These are phyloP conservation scores for Lodderomyces metapsilosis DNA, from an alignment of 1,139 yeast genomes.

Conservation along the genomic window DNA sequence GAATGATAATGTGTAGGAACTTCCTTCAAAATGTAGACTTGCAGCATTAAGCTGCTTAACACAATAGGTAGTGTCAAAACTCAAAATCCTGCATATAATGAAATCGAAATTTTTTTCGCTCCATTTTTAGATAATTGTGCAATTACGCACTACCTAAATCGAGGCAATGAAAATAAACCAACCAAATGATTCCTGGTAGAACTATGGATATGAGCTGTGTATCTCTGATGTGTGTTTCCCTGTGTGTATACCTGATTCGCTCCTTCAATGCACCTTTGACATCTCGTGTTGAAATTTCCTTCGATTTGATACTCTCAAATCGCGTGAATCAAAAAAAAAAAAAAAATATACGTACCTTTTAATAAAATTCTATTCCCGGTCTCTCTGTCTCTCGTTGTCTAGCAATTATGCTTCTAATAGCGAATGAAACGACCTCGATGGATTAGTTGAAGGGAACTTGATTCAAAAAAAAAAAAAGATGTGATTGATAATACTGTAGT, in stretches of 20 bases:
- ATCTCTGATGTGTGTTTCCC: too few relatives aligned
- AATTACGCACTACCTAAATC: neutral
- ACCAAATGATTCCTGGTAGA: too few relatives aligned
- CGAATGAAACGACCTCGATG: slow-evolving; percentile 2
- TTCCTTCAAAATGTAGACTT: neutral
- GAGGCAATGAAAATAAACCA: too few relatives aligned
- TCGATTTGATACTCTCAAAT: too few relatives aligned
- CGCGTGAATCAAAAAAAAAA: too few relatives aligned
- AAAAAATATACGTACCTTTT: neutral
- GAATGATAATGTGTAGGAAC: neutral
- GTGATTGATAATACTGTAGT: neutral
- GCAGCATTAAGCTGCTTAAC: neutral
- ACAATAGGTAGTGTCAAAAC: neutral
- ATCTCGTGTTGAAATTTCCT: neutral
- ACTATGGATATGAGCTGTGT: too few relatives aligned
- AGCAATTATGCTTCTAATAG: neutral
- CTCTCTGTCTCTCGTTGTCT: slow-evolving; percentile 3
- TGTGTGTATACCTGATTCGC: too few relatives aligned
- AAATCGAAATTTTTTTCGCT: neutral
- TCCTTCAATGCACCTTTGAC: too few relatives aligned
- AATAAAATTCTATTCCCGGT: neutral
- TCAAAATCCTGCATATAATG: neutral
- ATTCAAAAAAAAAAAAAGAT: neutral
- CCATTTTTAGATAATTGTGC: neutral
- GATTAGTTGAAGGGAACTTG: neutral